phyloP scores from a whole-genome alignment of 2,329 filamentous ascomycete species.

The Verticillium tricorpus region DNA sequence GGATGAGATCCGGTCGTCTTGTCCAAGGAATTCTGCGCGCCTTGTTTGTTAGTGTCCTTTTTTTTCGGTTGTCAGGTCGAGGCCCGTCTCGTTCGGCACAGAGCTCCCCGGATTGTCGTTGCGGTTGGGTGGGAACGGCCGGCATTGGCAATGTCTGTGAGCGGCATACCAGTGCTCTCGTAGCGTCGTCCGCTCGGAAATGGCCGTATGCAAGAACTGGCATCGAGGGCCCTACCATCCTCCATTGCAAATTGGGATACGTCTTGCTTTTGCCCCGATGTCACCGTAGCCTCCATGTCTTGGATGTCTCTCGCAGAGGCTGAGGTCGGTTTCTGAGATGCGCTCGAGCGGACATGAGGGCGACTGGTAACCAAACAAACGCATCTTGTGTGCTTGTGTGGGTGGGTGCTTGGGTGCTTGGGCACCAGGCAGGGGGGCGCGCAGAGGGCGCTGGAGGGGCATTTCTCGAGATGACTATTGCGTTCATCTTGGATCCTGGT shows the following conservation, averaged over 20 bases:
- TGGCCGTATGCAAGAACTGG: neutral
- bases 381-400: neutral
- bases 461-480: slow-evolving; percentile 10
- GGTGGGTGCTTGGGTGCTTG: neutral
- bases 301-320: neutral
- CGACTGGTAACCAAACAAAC: neutral
- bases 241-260: neutral
- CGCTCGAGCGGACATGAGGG: neutral
- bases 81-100: neutral
- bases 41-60: neutral
- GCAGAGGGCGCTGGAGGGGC: neutral
- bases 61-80: neutral
- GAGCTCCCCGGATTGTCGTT: neutral
- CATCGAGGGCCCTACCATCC: neutral
- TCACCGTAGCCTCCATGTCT: neutral
- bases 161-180: neutral
- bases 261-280: neutral
- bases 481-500: slow-evolving; percentile 15
- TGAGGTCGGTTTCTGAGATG: neutral
- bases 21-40: neutral
- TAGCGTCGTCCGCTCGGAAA: neutral
- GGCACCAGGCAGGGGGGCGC: neutral
- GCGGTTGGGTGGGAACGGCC: neutral
- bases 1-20: neutral
- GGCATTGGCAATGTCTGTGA: neutral